A percentile compares a stretch with the other conserved stretches of the same genome.
These are phyloP conservation scores for Blastobotrys malaysiensis DNA, from an alignment of 1,139 yeast species.

Conservation along the genomic window DNA sequence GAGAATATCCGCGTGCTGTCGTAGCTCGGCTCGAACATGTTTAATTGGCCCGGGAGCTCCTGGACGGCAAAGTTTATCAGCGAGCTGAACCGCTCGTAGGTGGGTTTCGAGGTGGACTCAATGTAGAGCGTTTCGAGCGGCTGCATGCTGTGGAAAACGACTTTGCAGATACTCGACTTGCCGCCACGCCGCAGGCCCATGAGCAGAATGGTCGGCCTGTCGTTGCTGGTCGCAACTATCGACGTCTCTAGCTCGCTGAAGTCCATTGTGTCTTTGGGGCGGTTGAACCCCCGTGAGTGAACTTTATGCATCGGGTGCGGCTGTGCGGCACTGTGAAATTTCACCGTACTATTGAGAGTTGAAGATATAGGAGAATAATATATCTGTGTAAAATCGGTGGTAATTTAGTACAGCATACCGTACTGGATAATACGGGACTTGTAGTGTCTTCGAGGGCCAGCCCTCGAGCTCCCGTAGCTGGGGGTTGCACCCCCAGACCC, in stretches of 20 bases:
- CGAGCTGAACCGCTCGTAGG: conserved; percentile 47
- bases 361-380: too few species aligned
- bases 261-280: conserved; percentile 9
- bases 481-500: not conserved
- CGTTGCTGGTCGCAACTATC: conserved; percentile 18
- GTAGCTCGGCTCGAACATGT: conserved; percentile 70
- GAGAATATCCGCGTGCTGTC: conserved; percentile 75
- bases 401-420: too few species aligned
- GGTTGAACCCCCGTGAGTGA: not conserved
- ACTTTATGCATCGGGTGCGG: not conserved
- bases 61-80: conserved; percentile 85
- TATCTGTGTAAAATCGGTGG: too few species aligned
- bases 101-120: conserved; percentile 87
- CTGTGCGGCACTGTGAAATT: not conserved
- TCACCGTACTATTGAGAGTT: too few species aligned
- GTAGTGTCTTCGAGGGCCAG: not conserved
- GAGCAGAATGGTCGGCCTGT: conserved; percentile 40
- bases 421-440: too few species aligned
- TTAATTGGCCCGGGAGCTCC: conserved; percentile 93
- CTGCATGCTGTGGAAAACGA: conserved; percentile 94
- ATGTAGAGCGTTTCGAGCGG: conserved; percentile 88
- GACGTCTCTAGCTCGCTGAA: conserved; percentile 20
- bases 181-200: conserved; percentile 84
- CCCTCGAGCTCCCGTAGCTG: not conserved
- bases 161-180: conserved; percentile 88